Evolutionary conservation across 83 land plant species (phyloP), one percentile per base, ranked within the genome.

Genomic region (Picea abies): DNA sequence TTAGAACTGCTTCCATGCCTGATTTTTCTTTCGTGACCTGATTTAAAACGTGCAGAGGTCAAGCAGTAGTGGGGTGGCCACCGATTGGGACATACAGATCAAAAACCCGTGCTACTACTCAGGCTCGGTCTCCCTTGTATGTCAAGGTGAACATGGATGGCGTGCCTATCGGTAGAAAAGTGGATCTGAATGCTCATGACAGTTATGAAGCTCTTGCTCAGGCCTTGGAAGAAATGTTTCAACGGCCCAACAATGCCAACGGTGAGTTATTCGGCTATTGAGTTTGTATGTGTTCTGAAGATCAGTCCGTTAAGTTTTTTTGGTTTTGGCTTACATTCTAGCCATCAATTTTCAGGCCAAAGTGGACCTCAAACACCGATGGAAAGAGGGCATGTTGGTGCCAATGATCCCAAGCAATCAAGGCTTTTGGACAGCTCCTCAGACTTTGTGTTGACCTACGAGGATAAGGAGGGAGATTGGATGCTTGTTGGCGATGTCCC

Each of bases 61-160:
- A 72, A 41, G 76, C 76, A 72, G 76, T 72, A 41, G 52, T 47
- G 52, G 76, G 76, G 2, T 72, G 76, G 76, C 76, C 76, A 41
- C 76, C 76, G 3, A 49, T 72, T 14, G 76, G 56, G 25, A 6
- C 52, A 72, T 72, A 39, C 76, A 72, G 76, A 49, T 47, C 52
- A 47, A 72, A 22, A 72, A 72, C 23, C 76, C 39, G 44, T 19
- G 52, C 44, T 41, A 16, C 47, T 41, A 72, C 76, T 17, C 47
- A 72, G 10, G n/a, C 77, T 8, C n/a, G 58, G 56, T 23, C 77
- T 7, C 10, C 26, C 10, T 22, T 62, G 52, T 60, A 47, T 63
- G 85, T 88, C 58, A 88, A 88, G 64, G 88, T 88, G 78, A 89
- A 85, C 81, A 91, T 91, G 91, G 91, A 91, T 84, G 93, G 93